phyloP scores from a whole-genome alignment of 1,284 basidiomycete genomes.

The Retiboletus flavoniger region DNA sequence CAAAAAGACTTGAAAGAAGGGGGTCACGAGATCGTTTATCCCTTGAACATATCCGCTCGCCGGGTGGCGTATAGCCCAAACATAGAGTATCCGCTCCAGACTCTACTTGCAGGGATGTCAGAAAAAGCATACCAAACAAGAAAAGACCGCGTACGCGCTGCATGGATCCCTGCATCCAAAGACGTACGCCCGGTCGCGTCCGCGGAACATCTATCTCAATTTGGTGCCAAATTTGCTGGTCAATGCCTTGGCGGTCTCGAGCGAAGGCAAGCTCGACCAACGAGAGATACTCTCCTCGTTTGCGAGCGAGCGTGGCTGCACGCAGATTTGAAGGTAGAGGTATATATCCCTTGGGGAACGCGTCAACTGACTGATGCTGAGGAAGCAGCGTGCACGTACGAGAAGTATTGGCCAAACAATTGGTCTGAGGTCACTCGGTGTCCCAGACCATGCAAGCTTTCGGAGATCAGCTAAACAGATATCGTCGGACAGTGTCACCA shows the following conservation, averaged over 20 bases:
- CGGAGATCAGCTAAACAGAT: constrained; percentile 67
- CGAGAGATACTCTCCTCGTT: constrained; percentile 89
- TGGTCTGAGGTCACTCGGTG: constrained; percentile 85
- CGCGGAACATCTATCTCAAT: constrained; percentile 96
- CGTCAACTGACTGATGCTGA: constrained; percentile 5
- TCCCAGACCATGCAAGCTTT: constrained; percentile 94
- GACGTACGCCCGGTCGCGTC: constrained; percentile 83
- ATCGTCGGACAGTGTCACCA: constrained; percentile 2
- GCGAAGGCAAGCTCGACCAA: constrained; percentile 92
- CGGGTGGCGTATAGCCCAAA: constrained; percentile 97
- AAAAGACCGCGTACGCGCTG: constrained; percentile 63
- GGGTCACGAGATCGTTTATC: constrained; percentile 95
- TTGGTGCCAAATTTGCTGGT: constrained; percentile 97
- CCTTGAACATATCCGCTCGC: constrained; percentile 97
- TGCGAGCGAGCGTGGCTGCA: constrained; percentile 75
- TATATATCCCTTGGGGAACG: constrained; percentile 76
- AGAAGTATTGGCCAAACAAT: constrained; percentile 94
- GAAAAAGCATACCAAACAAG: constrained; percentile 9
- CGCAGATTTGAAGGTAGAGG: constrained; percentile 84
- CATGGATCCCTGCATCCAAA: constrained; percentile 88
- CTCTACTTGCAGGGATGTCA: constrained; percentile 51
- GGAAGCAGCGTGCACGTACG: constrained; percentile 47
- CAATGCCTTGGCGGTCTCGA: constrained; percentile 76
- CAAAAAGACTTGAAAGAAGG: constrained; percentile 93
- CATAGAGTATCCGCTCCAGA: constrained; percentile 90